Evolutionary conservation across 495 filamentous ascomycete genomes (phyloP), one percentile per base, ranked within the genome.

Genomic region (Daldinia vernicosa): DNA sequence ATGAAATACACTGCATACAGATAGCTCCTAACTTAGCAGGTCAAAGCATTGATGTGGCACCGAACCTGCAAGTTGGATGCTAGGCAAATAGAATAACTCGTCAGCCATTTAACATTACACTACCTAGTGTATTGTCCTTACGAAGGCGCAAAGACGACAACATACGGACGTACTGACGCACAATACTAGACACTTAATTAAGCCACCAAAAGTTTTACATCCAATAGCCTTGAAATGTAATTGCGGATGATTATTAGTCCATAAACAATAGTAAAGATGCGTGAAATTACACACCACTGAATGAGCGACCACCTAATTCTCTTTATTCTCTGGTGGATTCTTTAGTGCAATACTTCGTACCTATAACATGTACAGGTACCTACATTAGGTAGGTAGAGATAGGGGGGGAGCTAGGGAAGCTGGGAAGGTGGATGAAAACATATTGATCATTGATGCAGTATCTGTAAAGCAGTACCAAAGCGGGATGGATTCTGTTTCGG

Each of bases 401-500:
- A 47, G 43, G 17, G 19, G 40, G 17, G 43, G 24, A 24, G 43
- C 43, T 47, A 35, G 43, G 43, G 43, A 47, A 47, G 43, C 43
- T 47, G 17, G 19, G 30, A 37, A 39, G 17, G 33, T 26, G 32
- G 50, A 53, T 53, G 50, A 5, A 14, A 53, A 47, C 24, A 53
- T 53, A 15, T 28, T 52, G 24, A 9, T 28, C 8, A 12, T 30
- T 53, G 24, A 11, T 28, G 15, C 15, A 39, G 60, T 67, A 67
- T 64, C 22, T n/a, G n/a, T n/a, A n/a, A n/a, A n/a, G 15, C 15
- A 39, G 60, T 67, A 67, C 69, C 22, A 68, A 52, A 56, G 39
- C 56, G 60, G 62, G 70, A 69, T 69, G 66, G 14, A 54, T 54
- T 39, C 19, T 62, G 70, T 66, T 73, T 69, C 9, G 24, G 14